Evolutionary conservation across 768 basidiomycete genomes (phyloP), one percentile per base, ranked within the genome.

Genomic region (Rhizopogon rudus): DNA sequence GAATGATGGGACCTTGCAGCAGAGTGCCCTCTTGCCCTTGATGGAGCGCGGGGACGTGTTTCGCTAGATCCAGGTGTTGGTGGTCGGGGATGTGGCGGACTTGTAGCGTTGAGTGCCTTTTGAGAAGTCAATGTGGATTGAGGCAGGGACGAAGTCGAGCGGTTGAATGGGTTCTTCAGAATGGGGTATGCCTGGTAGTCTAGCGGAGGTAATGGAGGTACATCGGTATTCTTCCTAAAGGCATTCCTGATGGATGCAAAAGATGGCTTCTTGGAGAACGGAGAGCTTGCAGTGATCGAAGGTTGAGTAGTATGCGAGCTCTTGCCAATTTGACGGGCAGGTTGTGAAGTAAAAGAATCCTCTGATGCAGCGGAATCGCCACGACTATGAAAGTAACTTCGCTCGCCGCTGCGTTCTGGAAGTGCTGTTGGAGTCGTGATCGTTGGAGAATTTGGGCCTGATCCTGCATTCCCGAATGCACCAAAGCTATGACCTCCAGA

Each of bases 231-330:
- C 63, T 80, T 89, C 69, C 89, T 93, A 78, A 93, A 92, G 3
- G 91, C 90, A 65, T 91, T 91, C 40, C 89, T 84, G 56, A 93
- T 83, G 14, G 89, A 92, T 2, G 91, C 91, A 57, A 93, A 92
- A 0, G 91, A 93, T 3, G 87, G 69, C 63, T 93, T 93, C 74
- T 90, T 91, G 42, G 82, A 74, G 64, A 91, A 88, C 1, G 82
- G 75, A n/a, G 82, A 71, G 43, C 63, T 59, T 37, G 48, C 52
- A 7, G 62, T 37, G 41, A 90, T 77, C 5, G 88, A 91, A 3
- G 87, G 82, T 60, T 87, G 84, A 5, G 90, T 74, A 16, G 84
- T 81, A 68, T 91, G 88, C 3, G 79, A 82, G 35, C 35, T 49
- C 48, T 49, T 49, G 63, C 86, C 88, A 6, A 87, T 79, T 35